Base-by-base conservation (phyloP, 345 rosid genomes). In the Xanthoceras sorbifolium region DNA sequence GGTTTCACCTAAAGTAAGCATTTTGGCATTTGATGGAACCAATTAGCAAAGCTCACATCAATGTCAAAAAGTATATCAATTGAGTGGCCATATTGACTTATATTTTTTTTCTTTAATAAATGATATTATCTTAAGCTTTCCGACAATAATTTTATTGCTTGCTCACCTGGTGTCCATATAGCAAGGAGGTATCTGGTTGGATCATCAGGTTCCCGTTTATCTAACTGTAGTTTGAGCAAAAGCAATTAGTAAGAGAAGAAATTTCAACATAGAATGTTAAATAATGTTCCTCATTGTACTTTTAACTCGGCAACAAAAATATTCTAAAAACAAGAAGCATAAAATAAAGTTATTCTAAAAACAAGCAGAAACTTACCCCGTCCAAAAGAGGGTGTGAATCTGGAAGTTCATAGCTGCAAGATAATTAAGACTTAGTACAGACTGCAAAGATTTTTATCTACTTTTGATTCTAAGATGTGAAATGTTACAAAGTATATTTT, bases 91-190 rank as follows among this genome's bases (percentile, higher is more conserved):
- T 20, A 12, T 28, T 38, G 36, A 59, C 12, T n/a, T n/a, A 34
- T 7, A n/a, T 71, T 36, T 52, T 31, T 71, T 62, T 11, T 36
- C 18, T 73, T 26, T 8, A 61, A 12, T 44, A 61, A 61, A 23
- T 15, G 7, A 36, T 74, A 70, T 77, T 66, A 14, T 26, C 36
- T 26, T 59, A 66, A 66, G 69, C 40, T n/a, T 17, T 48, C 7
- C 55, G 40, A 52, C 63, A 32, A 17, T 18, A 46, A 52, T 34
- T 62, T 59, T 28, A 60, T 54, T 67, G 52, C 29, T 72, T 69
- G 50, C 77, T 76, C 75, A 92, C 99, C 99, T 85, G 99, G 99
- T 71, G 97, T 89, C 99, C 99, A 97, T 81, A 94, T 89, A 59
- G 99, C 98, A 62, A 97, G 94, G 74, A 94, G 90, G 77, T 94